Evolutionary conservation across 2,329 filamentous ascomycete species (phyloP), one percentile per base, ranked within the genome.

Genomic region (Neofusicoccum parvum): DNA sequence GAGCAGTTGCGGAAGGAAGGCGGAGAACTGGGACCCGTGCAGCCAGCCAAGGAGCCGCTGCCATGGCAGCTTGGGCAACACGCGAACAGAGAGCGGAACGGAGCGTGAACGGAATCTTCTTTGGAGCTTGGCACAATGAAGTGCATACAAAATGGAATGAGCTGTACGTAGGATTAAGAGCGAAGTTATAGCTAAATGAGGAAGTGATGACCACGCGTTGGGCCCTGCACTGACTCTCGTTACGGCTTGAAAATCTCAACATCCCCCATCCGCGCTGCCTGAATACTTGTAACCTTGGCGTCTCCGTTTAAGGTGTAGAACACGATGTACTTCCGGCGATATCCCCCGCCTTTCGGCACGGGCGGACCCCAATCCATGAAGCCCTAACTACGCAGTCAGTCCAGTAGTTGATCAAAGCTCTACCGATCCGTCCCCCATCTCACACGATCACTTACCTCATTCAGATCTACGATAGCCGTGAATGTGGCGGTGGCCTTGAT

Each of bases 61-160:
- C 69, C 70, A n/a, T 76, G 73, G 74, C 73, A 75, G 68, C 71
- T 69, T 64, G 71, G 66, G 63, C 65, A 74, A 5, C 27, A 32
- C 27, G 27, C 6, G 27, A 32, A 32, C 27, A 5, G 27, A 5
- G 27, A 32, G 27, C 27, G 27, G 27, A 69, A 58, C 58, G 41
- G 69, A 72, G 65, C 59, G 67, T 43, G 68, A 67, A 0, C 64
- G 65, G n/a, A 23, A 64, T 4, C 37, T 32, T 32, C 27, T 32
- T 1, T 32, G 27, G 27, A 32, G 27, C 27, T 32, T 32, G 27
- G 27, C 27, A 32, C 27, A 32, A 32, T 32, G 27, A 32, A 32
- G 6, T 32, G 27, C 27, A 32, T 32, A 32, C 27, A 32, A 1
- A 32, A 7, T 5, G 27, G 27, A 32, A 32, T 32, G 27, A 32